Percentiles rank a stretch among this genome's conserved stretches.
These are phyloP conservation scores for Boletales sp. DNA, from an alignment of 768 basidiomycete genomes.

Conservation along the genomic window DNA sequence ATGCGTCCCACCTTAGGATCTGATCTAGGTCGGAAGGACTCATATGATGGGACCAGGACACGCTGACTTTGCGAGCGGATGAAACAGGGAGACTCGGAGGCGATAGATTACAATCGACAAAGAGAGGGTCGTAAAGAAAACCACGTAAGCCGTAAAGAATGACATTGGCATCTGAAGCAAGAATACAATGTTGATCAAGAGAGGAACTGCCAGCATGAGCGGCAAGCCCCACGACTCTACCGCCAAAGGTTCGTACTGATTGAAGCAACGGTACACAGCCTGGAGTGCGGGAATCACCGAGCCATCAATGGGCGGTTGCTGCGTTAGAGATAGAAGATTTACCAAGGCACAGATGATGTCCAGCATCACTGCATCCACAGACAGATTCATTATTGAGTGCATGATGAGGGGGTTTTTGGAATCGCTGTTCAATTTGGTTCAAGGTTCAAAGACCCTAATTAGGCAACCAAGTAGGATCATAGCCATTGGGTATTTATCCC, in stretches of 20 bases:
- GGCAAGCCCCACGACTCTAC: slow-evolving; percentile 11
- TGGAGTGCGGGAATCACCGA: background rate
- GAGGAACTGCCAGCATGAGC: slow-evolving; percentile 8
- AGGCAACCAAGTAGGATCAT: slow-evolving; percentile 7
- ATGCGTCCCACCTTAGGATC: no score
- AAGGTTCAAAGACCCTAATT: background rate
- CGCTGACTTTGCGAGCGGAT: slow-evolving; percentile 36
- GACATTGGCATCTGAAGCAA: slow-evolving; percentile 4
- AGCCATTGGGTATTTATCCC: no score
- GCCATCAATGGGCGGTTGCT: background rate
- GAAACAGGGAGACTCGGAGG: slow-evolving; percentile 30
- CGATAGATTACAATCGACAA: slow-evolving; percentile 33
- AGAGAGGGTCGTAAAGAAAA: slow-evolving; percentile 19
- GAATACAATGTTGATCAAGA: slow-evolving; percentile 6
- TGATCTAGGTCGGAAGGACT: no score
- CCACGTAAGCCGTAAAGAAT: slow-evolving; percentile 12
- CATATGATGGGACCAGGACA: no score
- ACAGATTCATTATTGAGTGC: slow-evolving; percentile 1
- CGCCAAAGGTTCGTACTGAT: slow-evolving; percentile 12
- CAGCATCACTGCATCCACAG: slow-evolving; percentile 2
- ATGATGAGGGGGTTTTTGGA: no score
- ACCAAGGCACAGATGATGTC: slow-evolving; percentile 21
- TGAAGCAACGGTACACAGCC: slow-evolving; percentile 16
- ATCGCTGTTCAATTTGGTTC: no score
- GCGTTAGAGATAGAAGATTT: background rate